Evolutionary conservation across 352 stramenopile species (phyloP).

Genomic region (Phytopythium boreale): DNA sequence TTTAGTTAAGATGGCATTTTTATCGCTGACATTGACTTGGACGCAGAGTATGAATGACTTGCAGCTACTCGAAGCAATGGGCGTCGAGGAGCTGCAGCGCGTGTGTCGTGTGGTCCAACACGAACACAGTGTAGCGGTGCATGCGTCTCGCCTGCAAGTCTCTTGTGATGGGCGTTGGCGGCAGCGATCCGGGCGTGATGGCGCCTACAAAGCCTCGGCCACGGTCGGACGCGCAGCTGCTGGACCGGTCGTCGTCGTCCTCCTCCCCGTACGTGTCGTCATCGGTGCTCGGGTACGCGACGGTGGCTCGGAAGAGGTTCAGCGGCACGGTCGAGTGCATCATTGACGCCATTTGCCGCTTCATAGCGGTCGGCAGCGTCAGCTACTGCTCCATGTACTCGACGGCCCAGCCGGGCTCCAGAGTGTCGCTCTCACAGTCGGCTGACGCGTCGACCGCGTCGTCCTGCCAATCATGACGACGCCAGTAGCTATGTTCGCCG

Average conservation of each 20-base stretch:
- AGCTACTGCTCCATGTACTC: constrained; percentile 80
- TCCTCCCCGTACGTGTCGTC: constrained; percentile 16
- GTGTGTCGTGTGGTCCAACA: constrained; percentile 73
- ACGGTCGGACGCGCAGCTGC: constrained; percentile 3
- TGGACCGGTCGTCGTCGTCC: constrained; percentile 18
- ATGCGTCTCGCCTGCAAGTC: constrained; percentile 70
- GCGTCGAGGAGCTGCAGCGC: constrained; percentile 57
- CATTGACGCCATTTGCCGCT: constrained; percentile 67
- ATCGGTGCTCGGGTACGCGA: constrained; percentile 29
- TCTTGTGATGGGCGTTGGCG: constrained; percentile 75
- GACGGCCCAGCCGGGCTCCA: constrained; percentile 72
- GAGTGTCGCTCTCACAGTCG: constrained; percentile 13
- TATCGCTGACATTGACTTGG: not conserved
- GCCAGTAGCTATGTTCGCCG: not conserved
- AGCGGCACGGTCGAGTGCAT: constrained; percentile 76
- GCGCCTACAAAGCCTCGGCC: constrained; percentile 33
- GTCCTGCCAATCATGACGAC: constrained; percentile 1
- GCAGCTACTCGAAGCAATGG: constrained; percentile 12
- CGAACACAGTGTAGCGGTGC: constrained; percentile 70
- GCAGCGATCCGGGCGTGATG: constrained; percentile 73
- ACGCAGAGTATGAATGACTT: not conserved
- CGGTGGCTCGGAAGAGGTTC: constrained; percentile 73
- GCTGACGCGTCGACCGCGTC: constrained; percentile 6
- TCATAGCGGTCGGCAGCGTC: constrained; percentile 55
- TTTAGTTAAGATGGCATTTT: not conserved